Evolutionary conservation across 306 rosid genomes (phyloP), one percentile per base, ranked within the genome.

Genomic region (Glycine tomentella): DNA sequence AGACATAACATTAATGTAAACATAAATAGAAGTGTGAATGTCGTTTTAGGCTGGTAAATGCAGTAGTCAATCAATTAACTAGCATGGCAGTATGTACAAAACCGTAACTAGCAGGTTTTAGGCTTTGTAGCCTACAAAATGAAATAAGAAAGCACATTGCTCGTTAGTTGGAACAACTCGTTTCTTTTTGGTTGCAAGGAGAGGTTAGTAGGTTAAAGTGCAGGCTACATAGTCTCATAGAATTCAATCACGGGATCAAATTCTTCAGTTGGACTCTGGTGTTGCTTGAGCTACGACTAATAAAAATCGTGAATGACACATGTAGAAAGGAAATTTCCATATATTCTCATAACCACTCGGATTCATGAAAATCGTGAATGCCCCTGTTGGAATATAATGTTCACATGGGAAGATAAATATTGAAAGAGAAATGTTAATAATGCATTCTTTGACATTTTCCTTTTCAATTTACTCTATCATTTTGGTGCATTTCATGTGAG

Each of bases 41-140:
- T 31, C 71, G 63, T 4, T 71, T 16, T 70, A 62, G 59, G 74
- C 20, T 62, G 7, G 36, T 40, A 63, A 71, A 6, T 80, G 64
- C 70, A 17, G 25, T 72, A 36, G 34, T 7, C 17, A 3, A 52
- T 72, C 77, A 53, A 31, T 12, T 50, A 25, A 14, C 46, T 50
- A 71, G 5, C 31, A 66, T 42, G 33, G 25, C 59, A 25, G 31
- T 33, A 52, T 36, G 33, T 56, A 36, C 20, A 44, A 56, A 56
- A 71, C 10, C 2, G 40, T 9, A 40, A 17, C 53, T 17, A 16
- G 53, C 34, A 31, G 38, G 52, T 4, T 25, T 25, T 25, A 25
- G 31, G 31, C 31, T 25, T 25, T 25, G 31, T 25, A 25, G 31
- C 31, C 31, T 25, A 25, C 31, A 0, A 25, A 20, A 25, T 25